Evolutionary conservation across 495 filamentous ascomycete species (phyloP).

Genomic region (Penicillium maclennaniae): DNA sequence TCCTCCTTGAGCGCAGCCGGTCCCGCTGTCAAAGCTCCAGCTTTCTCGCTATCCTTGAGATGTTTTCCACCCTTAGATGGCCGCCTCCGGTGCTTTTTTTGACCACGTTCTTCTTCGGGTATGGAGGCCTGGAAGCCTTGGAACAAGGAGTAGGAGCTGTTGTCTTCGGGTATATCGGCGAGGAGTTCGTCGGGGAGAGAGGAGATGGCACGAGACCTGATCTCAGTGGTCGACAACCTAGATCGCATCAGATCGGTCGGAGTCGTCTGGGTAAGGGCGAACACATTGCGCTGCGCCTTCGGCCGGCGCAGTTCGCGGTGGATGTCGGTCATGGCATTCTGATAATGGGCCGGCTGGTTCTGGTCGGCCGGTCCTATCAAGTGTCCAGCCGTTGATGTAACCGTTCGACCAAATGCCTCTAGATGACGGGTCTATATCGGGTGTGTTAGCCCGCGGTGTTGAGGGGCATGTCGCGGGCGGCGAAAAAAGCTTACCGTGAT

Average conservation of each 20-base stretch:
- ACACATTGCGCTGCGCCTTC: conserved; percentile 78
- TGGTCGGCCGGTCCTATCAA: conserved; percentile 72
- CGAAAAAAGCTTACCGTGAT: conserved; percentile 42
- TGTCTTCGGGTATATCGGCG: conserved; percentile 76
- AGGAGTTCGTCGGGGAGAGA: conserved; percentile 91
- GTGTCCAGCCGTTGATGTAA: conserved; percentile 88
- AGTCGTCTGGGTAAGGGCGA: conserved; percentile 80
- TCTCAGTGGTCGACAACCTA: conserved; percentile 85
- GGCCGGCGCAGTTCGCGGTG: conserved; percentile 84
- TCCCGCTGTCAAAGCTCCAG: conserved; percentile 55
- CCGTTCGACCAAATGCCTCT: conserved; percentile 91
- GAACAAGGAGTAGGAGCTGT: conserved; percentile 86
- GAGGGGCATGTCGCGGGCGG: conserved; percentile 4
- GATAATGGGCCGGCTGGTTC: conserved; percentile 55
- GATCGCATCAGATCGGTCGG: conserved; percentile 91
- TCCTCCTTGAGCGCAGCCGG: conserved; percentile 72
- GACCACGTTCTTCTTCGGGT: conserved; percentile 65
- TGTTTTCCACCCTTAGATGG: conserved; percentile 69
- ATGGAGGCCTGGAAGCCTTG: conserved; percentile 92
- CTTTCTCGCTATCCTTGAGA: conserved; percentile 57
- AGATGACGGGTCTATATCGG: conserved; percentile 70
- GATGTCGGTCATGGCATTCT: conserved; percentile 82
- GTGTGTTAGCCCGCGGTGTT: conserved; percentile 5
- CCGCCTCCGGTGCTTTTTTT: conserved; percentile 66
- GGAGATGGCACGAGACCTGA: conserved; percentile 87